phyloP scores from a whole-genome alignment of 2,329 filamentous ascomycete species.

The Cadophora gregata region DNA sequence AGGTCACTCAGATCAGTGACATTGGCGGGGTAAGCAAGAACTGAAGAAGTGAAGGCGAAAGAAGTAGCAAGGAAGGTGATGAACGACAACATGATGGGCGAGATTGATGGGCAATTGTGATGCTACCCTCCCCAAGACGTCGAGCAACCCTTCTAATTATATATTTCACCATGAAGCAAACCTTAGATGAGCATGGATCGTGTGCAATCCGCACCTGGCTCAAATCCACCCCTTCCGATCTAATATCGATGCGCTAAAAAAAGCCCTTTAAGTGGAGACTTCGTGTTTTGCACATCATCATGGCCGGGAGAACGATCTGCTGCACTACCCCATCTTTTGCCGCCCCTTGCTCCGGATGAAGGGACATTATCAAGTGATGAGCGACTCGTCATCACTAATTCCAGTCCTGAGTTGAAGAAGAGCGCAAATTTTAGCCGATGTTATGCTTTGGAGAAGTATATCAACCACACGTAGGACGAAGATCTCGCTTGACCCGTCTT shows the following conservation, averaged over 20 bases:
- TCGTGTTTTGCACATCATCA: background rate
- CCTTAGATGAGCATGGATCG: conserved; percentile 1
- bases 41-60: conserved; percentile 29
- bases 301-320: background rate
- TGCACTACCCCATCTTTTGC: background rate
- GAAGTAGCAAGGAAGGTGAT: conserved; percentile 20
- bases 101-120: background rate
- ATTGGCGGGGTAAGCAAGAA: conserved; percentile 28
- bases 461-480: conserved; percentile 4
- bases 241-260: conserved; percentile 2
- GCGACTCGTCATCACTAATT: background rate
- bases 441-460: background rate
- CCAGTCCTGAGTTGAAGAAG: background rate
- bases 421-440: background rate
- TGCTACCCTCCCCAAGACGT: background rate
- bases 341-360: conserved; percentile 6
- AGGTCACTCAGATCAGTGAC: conserved; percentile 17
- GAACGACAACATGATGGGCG: conserved; percentile 35
- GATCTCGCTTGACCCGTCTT: conserved; percentile 11
- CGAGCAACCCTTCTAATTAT: background rate
- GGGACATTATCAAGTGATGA: background rate
- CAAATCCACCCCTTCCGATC: background rate
- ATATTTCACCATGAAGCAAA: background rate
- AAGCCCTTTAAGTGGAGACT: background rate
- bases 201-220: background rate